phyloP scores from a whole-genome alignment of 495 filamentous ascomycete genomes.

The Aspergillus funiculosus region DNA sequence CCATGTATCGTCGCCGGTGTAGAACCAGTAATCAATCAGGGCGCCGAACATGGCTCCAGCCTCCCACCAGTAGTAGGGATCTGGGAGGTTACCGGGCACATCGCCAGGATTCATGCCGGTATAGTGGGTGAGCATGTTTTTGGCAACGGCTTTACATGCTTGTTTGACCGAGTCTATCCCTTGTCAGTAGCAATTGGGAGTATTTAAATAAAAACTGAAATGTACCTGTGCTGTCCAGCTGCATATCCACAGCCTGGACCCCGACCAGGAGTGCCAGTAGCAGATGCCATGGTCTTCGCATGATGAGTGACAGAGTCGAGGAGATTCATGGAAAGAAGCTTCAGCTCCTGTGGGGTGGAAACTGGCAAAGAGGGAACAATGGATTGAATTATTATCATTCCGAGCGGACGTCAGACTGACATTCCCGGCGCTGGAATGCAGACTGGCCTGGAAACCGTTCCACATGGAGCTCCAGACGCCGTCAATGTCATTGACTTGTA shows the following conservation, averaged over 20 bases:
- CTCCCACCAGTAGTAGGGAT: slow-evolving; percentile 83
- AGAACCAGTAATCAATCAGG: slow-evolving; percentile 77
- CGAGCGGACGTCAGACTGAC: slow-evolving; percentile 1
- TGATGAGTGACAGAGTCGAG: background rate
- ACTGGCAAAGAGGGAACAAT: background rate
- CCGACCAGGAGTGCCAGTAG: slow-evolving; percentile 11
- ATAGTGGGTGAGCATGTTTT: slow-evolving; percentile 55
- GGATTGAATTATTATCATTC: slow-evolving; percentile 2
- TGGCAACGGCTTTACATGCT: slow-evolving; percentile 37
- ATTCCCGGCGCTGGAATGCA: slow-evolving; percentile 12
- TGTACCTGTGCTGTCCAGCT: slow-evolving; percentile 18
- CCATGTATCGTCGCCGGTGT: slow-evolving; percentile 70
- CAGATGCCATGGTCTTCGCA: slow-evolving; percentile 16
- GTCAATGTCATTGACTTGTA: no score
- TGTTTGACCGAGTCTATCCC: slow-evolving; percentile 43
- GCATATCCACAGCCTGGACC: slow-evolving; percentile 19
- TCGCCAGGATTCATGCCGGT: slow-evolving; percentile 67
- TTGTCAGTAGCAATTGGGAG: background rate
- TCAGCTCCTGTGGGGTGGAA: background rate
- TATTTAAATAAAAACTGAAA: background rate
- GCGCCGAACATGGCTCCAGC: slow-evolving; percentile 70
- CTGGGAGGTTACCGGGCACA: slow-evolving; percentile 63
- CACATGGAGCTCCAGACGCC: no score
- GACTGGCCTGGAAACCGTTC: slow-evolving; percentile 5
- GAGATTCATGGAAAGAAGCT: background rate